A percentile compares a stretch with the other conserved stretches of the same genome.
These are phyloP conservation scores for Streptanthus diversifolius DNA, from an alignment of 345 rosid genomes.

Conservation along the genomic window DNA sequence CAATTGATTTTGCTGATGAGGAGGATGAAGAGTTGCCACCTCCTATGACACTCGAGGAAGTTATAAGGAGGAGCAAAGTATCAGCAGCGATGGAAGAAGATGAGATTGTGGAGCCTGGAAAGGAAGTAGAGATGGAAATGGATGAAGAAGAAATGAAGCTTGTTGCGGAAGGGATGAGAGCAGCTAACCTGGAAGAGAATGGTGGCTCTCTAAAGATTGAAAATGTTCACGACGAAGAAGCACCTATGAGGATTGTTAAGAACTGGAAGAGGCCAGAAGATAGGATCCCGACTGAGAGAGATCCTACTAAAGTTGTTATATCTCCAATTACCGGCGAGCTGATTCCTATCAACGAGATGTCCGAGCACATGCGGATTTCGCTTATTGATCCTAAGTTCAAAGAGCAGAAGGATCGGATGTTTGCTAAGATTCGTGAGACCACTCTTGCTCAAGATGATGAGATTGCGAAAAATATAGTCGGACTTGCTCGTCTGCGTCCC, in stretches of 20 bases:
- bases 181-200: slow-evolving; percentile 59
- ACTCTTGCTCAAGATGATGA: slow-evolving; percentile 93
- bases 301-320: slow-evolving; percentile 68
- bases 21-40: slow-evolving; percentile 83
- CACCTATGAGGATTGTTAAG: slow-evolving; percentile 85
- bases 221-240: slow-evolving; percentile 54
- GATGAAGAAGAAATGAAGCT: slow-evolving; percentile 90
- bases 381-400: slow-evolving; percentile 91
- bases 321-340: slow-evolving; percentile 90
- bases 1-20: slow-evolving; percentile 84
- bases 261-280: slow-evolving; percentile 98
- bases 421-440: slow-evolving; percentile 87
- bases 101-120: slow-evolving; percentile 71
- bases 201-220: slow-evolving; percentile 38
- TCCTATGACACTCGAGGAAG: slow-evolving; percentile 88
- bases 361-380: slow-evolving; percentile 88
- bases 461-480: slow-evolving; percentile 81
- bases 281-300: slow-evolving; percentile 74
- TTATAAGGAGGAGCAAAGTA: slow-evolving; percentile 73
- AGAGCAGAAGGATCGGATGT: slow-evolving; percentile 94
- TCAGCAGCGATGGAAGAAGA: slow-evolving; percentile 63
- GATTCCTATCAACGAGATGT: slow-evolving; percentile 86
- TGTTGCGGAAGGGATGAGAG: slow-evolving; percentile 85
- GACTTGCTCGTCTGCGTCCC: slow-evolving; percentile 81
- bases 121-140: slow-evolving; percentile 94